These are phyloP conservation scores for Poronia punctata DNA, from an alignment of 495 filamentous ascomycete genomes.

Conservation along the genomic window DNA sequence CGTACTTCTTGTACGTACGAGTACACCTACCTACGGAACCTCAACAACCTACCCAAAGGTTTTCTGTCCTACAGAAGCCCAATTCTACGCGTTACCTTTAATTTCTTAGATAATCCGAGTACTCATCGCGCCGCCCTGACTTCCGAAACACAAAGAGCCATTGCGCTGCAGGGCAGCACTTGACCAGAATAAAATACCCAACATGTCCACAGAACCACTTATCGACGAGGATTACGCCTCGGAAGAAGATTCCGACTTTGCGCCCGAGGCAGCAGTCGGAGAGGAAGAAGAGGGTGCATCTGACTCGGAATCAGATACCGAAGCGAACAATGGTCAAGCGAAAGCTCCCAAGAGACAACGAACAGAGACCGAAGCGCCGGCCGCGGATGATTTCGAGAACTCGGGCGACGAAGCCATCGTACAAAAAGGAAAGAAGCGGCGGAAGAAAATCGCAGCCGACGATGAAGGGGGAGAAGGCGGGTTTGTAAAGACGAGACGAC, in stretches of 20 bases:
- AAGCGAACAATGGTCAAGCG: slow-evolving; percentile 5
- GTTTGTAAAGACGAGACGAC: slow-evolving; percentile 73
- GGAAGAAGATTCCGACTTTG: slow-evolving; percentile 69
- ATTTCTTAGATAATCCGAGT: no score
- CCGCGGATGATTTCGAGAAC: slow-evolving; percentile 45
- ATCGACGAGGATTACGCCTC: slow-evolving; percentile 59
- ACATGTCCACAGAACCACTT: slow-evolving; percentile 14
- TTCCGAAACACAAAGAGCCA: no score
- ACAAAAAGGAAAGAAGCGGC: slow-evolving; percentile 49
- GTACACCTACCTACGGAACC: no score
- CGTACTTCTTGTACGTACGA: no score
- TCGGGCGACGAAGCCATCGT: slow-evolving; percentile 81
- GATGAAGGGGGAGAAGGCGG: slow-evolving; percentile 66
- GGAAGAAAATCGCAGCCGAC: slow-evolving; percentile 44
- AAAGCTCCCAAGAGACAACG: slow-evolving; percentile 33
- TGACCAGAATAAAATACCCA: background rate
- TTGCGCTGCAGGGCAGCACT: no score
- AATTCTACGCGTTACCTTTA: no score
- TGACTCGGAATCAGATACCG: slow-evolving; percentile 36
- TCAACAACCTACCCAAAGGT: no score
- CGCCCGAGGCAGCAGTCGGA: slow-evolving; percentile 50
- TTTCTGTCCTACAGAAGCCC: no score
- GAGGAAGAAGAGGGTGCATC: slow-evolving; percentile 30
- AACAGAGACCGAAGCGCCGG: slow-evolving; percentile 31
- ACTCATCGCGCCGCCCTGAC: no score